These are phyloP conservation scores for Fagopyrum esculentum DNA, from an alignment of 148 eudicot species.

Conservation along the genomic window DNA sequence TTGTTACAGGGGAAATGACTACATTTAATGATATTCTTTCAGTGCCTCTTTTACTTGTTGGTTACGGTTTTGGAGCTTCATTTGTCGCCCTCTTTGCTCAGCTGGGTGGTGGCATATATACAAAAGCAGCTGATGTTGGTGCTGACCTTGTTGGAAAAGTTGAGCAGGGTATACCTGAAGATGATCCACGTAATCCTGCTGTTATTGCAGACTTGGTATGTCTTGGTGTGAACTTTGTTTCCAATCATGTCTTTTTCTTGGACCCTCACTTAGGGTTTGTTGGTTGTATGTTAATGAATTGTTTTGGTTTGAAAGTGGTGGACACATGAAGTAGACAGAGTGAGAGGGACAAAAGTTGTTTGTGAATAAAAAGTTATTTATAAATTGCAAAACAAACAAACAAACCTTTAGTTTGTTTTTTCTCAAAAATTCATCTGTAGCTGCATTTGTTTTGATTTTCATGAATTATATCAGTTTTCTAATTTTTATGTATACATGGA, in stretches of 20 bases:
- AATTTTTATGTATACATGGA: not conserved
- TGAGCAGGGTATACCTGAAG: slow-evolving; percentile 99
- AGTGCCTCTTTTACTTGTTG: slow-evolving; percentile 99
- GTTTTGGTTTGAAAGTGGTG: too few species aligned
- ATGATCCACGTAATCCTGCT: slow-evolving; percentile 99
- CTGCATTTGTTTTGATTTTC: not conserved
- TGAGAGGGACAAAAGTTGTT: too few species aligned
- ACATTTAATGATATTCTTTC: slow-evolving; percentile 16
- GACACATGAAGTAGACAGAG: too few species aligned
- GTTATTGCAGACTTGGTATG: slow-evolving; percentile 98
- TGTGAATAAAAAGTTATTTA: too few species aligned
- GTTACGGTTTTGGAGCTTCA: slow-evolving; percentile 99
- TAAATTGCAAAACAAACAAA: too few species aligned
- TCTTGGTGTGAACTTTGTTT: slow-evolving; percentile 1
- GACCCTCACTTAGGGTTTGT: not conserved
- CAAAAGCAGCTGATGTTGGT: slow-evolving; percentile 99
- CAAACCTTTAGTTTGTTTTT: not conserved
- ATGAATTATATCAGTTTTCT: not conserved
- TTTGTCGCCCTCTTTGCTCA: slow-evolving; percentile 99
- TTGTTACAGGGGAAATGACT: not conserved
- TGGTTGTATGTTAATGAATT: too few species aligned
- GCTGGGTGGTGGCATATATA: slow-evolving; percentile 98
- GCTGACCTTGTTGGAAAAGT: slow-evolving; percentile 99
- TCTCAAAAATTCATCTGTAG: not conserved
- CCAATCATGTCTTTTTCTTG: not conserved